phyloP scores from a whole-genome alignment of 73 alveolate genomes.

The Paraurostyla sp. region DNA sequence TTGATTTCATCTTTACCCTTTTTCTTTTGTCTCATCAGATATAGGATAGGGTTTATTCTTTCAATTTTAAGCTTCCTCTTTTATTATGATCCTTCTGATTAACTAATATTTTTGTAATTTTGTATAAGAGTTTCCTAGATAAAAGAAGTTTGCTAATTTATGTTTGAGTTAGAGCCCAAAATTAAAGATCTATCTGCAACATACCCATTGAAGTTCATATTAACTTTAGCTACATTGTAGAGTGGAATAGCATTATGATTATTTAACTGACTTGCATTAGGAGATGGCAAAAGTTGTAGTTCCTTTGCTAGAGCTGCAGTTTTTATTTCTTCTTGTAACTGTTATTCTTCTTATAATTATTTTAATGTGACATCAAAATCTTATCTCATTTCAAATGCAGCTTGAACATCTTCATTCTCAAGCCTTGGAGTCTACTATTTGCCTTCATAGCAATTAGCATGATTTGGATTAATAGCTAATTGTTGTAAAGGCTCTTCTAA shows the following conservation, averaged over 20 bases:
- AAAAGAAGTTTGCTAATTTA: too few species aligned
- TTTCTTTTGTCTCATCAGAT: background rate
- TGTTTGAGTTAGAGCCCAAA: background rate
- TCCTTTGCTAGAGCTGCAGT: background rate
- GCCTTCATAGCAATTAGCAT: background rate
- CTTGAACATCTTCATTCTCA: slow-evolving; percentile 1
- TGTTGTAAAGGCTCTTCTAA: too few species aligned
- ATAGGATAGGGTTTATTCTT: background rate
- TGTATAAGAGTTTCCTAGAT: too few species aligned
- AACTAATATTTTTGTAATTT: background rate
- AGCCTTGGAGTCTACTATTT: background rate
- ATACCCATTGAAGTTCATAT: slow-evolving; percentile 2
- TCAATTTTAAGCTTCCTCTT: slow-evolving; percentile 4
- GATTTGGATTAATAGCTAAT: too few species aligned
- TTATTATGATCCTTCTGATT: background rate
- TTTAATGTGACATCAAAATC: background rate
- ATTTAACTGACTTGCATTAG: background rate
- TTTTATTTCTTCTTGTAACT: background rate
- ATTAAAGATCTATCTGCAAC: background rate
- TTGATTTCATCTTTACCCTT: background rate
- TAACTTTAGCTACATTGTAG: slow-evolving; percentile 14
- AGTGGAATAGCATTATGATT: background rate
- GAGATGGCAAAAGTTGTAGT: background rate
- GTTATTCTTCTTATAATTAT: background rate
- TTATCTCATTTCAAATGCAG: slow-evolving; percentile 28